A percentile compares a stretch with the other conserved stretches of the same genome.
These are phyloP conservation scores for Trichoderma brevicompactum DNA, from an alignment of 2,329 filamentous ascomycete genomes.

Conservation along the genomic window DNA sequence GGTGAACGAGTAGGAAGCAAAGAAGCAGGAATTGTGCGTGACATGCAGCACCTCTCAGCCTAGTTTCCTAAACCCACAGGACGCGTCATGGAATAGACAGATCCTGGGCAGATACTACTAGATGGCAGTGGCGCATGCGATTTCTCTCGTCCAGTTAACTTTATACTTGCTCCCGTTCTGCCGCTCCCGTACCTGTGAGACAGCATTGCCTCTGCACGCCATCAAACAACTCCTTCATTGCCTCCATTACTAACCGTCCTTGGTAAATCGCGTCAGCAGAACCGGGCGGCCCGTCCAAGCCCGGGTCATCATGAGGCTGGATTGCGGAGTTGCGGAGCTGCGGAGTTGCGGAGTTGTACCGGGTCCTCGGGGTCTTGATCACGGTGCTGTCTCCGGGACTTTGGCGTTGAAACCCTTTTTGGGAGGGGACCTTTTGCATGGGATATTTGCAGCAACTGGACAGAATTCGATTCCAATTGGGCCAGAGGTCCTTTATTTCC, in stretches of 20 bases:
- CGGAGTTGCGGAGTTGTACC: conserved; percentile 36
- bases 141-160: neutral
- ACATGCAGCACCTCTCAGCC: neutral
- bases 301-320: neutral
- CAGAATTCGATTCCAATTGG: neutral
- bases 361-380: conserved; percentile 26
- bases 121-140: neutral
- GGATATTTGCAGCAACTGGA: neutral
- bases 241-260: neutral
- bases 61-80: neutral
- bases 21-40: neutral
- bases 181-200: neutral
- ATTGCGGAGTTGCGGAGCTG: conserved; percentile 35
- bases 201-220: neutral
- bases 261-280: conserved; percentile 2
- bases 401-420: neutral
- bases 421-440: neutral
- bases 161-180: neutral
- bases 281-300: conserved; percentile 1
- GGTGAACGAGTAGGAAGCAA: too few species aligned
- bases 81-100: neutral
- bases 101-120: neutral
- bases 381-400: conserved; percentile 4
- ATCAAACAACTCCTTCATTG: neutral
- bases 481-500: too few species aligned